phyloP scores from a whole-genome alignment of 192 early-diverging fungal genomes.

The Dimargaris cristalligena region DNA sequence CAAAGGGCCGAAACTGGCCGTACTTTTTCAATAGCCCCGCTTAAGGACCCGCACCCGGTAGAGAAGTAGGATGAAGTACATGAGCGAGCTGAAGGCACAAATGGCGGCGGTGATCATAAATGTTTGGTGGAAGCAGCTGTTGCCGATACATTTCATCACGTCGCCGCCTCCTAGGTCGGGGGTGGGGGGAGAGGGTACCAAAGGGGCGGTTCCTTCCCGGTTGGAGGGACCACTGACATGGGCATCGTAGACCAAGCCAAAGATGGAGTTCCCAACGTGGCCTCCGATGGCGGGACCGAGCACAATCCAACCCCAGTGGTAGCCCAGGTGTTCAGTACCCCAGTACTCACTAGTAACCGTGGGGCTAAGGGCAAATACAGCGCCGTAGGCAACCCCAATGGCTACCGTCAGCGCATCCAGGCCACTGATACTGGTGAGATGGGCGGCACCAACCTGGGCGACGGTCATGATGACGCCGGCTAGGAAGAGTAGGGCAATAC shows the following conservation, averaged over 20 bases:
- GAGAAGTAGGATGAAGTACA: not conserved
- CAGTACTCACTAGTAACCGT: constrained; percentile 28
- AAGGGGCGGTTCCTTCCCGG: too few relatives aligned
- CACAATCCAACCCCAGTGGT: constrained; percentile 38
- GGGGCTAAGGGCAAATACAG: constrained; percentile 25
- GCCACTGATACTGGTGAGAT: constrained; percentile 14
- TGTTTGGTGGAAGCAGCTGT: not conserved
- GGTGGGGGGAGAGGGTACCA: too few relatives aligned
- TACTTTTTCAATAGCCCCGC: too few relatives aligned
- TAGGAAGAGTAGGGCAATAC: constrained; percentile 18
- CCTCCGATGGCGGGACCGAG: constrained; percentile 42
- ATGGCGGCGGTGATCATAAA: not conserved
- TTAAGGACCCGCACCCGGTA: not conserved
- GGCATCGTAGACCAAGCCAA: constrained; percentile 37
- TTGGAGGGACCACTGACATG: constrained; percentile 15
- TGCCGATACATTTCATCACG: not conserved
- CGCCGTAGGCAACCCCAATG: constrained; percentile 26
- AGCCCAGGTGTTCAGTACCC: constrained; percentile 30
- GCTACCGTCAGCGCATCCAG: constrained; percentile 20
- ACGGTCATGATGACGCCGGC: constrained; percentile 22
- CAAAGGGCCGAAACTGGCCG: too few relatives aligned
- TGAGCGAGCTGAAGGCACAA: not conserved
- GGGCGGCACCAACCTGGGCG: constrained; percentile 19
- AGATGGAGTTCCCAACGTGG: constrained; percentile 41
- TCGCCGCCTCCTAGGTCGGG: too few relatives aligned